These are phyloP conservation scores for Monosporascus ibericus DNA, from an alignment of 2,329 filamentous ascomycete species.

Conservation along the genomic window DNA sequence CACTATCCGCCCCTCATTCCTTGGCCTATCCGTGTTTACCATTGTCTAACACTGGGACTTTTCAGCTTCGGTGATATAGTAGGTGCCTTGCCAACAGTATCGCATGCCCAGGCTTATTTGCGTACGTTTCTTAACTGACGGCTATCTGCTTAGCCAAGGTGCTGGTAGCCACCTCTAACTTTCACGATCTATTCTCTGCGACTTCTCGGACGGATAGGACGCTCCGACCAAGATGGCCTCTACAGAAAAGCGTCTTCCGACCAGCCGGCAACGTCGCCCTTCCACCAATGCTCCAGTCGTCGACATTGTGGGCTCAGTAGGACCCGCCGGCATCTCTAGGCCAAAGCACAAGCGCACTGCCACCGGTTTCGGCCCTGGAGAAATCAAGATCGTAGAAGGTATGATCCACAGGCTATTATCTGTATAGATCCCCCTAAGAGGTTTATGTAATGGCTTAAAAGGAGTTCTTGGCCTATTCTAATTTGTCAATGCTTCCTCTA, in stretches of 20 bases:
- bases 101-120: neutral
- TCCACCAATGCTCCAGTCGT: conserved; percentile 75
- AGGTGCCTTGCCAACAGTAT: neutral
- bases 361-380: conserved; percentile 82
- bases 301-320: conserved; percentile 79
- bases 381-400: conserved; percentile 93
- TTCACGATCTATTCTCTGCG: neutral
- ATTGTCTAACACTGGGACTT: too few species aligned
- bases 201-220: conserved; percentile 1
- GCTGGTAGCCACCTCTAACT: neutral
- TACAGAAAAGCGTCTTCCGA: conserved; percentile 34
- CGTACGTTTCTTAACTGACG: neutral
- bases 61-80: neutral
- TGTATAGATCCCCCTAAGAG: neutral
- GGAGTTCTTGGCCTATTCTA: neutral
- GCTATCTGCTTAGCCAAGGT: neutral
- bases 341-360: conserved; percentile 98
- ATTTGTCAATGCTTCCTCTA: conserved; percentile 21
- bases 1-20: too few species aligned
- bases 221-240: conserved; percentile 22
- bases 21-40: too few species aligned
- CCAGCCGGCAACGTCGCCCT: conserved; percentile 66
- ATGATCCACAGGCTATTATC: conserved; percentile 28
- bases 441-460: neutral
- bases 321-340: conserved; percentile 75